Percentiles rank a stretch among this genome's conserved stretches.
These are phyloP conservation scores for Podila epigama DNA, from an alignment of 192 early-diverging fungal genomes.

Conservation along the genomic window DNA sequence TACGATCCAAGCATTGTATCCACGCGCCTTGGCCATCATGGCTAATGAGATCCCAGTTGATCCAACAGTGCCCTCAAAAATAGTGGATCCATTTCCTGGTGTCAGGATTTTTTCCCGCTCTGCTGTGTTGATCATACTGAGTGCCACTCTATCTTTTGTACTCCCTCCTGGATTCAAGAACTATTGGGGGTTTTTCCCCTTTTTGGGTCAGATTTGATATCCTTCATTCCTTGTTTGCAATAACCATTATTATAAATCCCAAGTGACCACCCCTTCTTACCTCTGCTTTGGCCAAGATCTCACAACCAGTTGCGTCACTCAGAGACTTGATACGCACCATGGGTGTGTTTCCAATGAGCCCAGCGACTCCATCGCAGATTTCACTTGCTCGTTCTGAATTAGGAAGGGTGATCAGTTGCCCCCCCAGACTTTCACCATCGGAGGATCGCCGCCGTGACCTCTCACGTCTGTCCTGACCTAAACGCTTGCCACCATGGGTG, in stretches of 20 bases:
- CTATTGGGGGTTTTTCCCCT: constrained; percentile 46
- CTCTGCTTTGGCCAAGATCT: constrained; percentile 71
- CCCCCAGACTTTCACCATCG: constrained; percentile 16
- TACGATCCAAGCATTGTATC: constrained; percentile 93
- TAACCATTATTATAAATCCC: not conserved
- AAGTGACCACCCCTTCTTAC: constrained; percentile 2
- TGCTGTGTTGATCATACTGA: constrained; percentile 83
- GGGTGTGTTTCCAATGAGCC: constrained; percentile 91
- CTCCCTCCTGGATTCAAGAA: constrained; percentile 93
- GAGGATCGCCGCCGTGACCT: constrained; percentile 21
- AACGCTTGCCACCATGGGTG: not conserved
- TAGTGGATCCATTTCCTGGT: constrained; percentile 77
- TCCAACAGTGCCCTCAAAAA: constrained; percentile 97
- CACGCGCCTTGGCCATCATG: constrained; percentile 85
- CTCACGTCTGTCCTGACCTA: not conserved
- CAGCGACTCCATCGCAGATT: constrained; percentile 73
- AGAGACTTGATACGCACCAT: constrained; percentile 86
- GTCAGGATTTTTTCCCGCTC: constrained; percentile 71
- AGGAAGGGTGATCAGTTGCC: constrained; percentile 13
- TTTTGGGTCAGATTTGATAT: not conserved
- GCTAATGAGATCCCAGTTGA: constrained; percentile 97
- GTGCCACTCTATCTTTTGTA: constrained; percentile 93
- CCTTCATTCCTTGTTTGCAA: constrained; percentile 41
- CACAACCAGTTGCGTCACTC: constrained; percentile 90
- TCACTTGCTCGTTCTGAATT: not conserved